These are phyloP conservation scores for Picocystis salinarum DNA, from an alignment of 139 green algal species.

Conservation along the genomic window DNA sequence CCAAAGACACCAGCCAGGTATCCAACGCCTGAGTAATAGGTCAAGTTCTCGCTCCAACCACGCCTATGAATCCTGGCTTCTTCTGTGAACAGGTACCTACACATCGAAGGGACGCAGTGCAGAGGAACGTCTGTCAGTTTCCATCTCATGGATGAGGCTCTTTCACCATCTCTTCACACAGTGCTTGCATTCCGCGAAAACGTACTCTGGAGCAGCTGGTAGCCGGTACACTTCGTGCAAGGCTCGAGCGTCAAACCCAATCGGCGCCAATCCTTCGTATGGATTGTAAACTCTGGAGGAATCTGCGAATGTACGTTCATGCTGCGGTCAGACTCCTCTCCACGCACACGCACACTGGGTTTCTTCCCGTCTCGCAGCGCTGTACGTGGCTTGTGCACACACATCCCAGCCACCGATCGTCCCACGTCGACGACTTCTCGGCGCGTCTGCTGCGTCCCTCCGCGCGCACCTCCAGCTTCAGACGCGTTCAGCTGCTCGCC, in stretches of 20 bases:
- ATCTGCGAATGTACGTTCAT: not conserved
- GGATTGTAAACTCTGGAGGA: slow-evolving; percentile 29
- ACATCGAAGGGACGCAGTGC: slow-evolving; percentile 14
- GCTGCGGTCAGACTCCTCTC: no score
- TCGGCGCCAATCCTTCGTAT: slow-evolving; percentile 28
- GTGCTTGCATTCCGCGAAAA: no score
- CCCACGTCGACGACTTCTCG: no score
- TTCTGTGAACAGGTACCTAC: slow-evolving; percentile 64
- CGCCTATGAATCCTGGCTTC: slow-evolving; percentile 45
- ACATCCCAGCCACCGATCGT: no score
- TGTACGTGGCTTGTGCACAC: no score
- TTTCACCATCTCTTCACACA: not conserved
- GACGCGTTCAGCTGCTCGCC: no score
- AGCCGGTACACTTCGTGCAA: not conserved
- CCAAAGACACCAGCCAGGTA: slow-evolving; percentile 45
- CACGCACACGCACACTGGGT: no score
- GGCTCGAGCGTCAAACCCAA: slow-evolving; percentile 6
- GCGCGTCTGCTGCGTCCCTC: no score
- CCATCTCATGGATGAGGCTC: not conserved
- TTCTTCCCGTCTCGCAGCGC: no score
- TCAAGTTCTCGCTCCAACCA: slow-evolving; percentile 68
- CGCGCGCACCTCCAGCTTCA: no score
- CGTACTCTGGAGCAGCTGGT: no score
- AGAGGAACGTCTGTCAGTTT: slow-evolving; percentile 9
- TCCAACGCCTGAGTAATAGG: slow-evolving; percentile 70